Percentiles rank a stretch among this genome's conserved stretches.
Evolutionary conservation across 140 eudicot species (phyloP).

Genomic region (Erigeron philadelphicus): DNA sequence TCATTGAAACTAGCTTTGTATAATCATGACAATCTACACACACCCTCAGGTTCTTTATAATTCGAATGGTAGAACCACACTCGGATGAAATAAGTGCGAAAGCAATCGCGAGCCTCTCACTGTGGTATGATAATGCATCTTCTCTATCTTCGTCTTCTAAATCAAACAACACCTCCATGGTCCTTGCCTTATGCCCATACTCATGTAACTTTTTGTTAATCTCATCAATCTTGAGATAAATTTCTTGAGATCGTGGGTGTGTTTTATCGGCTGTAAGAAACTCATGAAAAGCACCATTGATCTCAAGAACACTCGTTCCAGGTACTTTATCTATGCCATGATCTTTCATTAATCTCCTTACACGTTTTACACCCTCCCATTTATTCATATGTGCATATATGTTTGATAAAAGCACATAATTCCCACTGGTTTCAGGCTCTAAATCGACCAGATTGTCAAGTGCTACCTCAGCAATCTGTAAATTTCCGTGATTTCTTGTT

Average conservation of each 20-base stretch:
- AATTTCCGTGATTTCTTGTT: constrained; percentile 52
- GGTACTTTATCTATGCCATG: constrained; percentile 44
- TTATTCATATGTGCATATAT: constrained; percentile 42
- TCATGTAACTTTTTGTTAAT: constrained; percentile 35
- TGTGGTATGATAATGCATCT: constrained; percentile 46
- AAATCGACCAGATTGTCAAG: constrained; percentile 44
- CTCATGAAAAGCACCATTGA: constrained; percentile 55
- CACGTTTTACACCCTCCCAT: constrained; percentile 61
- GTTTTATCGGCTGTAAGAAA: constrained; percentile 50
- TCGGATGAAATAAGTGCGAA: constrained; percentile 36
- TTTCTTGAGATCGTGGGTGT: constrained; percentile 38
- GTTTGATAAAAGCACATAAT: constrained; percentile 66
- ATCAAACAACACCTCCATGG: constrained; percentile 49
- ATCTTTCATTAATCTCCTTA: constrained; percentile 57
- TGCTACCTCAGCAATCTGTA: constrained; percentile 51
- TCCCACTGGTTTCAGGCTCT: constrained; percentile 65
- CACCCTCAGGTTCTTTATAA: constrained; percentile 49
- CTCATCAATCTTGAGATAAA: constrained; percentile 50
- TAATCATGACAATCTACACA: constrained; percentile 50
- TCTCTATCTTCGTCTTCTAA: constrained; percentile 60
- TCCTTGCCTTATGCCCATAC: constrained; percentile 38
- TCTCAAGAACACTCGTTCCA: constrained; percentile 53
- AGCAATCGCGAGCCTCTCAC: constrained; percentile 48
- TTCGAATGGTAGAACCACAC: constrained; percentile 31
- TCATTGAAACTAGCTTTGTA: constrained; percentile 45